Conservation (phyloP, 2,329 filamentous ascomycete species). For the Cytospora paraplurivora region DNA sequence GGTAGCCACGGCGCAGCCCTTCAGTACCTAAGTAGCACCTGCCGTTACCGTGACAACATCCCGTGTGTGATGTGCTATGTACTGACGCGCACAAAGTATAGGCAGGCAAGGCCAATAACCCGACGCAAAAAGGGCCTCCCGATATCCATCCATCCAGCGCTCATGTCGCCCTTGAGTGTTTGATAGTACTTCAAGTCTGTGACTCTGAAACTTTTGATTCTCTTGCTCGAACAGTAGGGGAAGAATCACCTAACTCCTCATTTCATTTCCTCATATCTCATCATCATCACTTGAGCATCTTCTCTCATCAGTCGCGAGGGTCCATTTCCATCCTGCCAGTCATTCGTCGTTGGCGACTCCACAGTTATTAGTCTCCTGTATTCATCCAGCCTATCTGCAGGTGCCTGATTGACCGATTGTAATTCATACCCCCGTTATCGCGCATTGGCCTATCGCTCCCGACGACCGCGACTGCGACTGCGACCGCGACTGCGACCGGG, state of each 20-base stretch:
- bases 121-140: neutral
- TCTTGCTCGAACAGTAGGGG: neutral
- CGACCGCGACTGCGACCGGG: neutral
- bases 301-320: neutral
- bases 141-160: neutral
- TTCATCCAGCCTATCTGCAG: constrained; percentile 20
- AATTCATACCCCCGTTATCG: constrained; percentile 11
- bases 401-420: constrained; percentile 21
- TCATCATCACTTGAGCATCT: neutral
- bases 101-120: neutral
- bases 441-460: constrained; percentile 16
- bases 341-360: constrained; percentile 12
- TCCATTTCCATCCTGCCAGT: neutral
- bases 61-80: neutral
- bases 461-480: neutral
- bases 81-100: neutral
- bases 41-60: constrained; percentile 22
- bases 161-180: neutral
- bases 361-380: constrained; percentile 16
- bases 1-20: too few relatives aligned
- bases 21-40: neutral
- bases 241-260: neutral
- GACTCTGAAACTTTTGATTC: neutral
- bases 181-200: too few relatives aligned
- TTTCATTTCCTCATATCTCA: neutral